Base-by-base conservation (phyloP, 352 stramenopile species). In the Phytopythium kandeliae region DNA sequence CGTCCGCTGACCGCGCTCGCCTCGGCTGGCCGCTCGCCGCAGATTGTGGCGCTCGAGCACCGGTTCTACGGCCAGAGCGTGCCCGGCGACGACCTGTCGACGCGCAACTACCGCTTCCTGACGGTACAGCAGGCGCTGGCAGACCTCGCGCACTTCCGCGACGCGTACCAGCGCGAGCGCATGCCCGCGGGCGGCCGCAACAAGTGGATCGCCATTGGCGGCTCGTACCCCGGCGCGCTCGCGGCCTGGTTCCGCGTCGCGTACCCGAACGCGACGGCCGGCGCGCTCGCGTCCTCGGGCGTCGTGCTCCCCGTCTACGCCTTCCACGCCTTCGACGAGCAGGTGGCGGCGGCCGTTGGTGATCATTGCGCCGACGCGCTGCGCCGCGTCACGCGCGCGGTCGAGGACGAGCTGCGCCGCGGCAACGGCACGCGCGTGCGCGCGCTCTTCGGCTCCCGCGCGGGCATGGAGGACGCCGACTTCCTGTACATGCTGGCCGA, bases 401-500 rank as follows among this genome's bases (percentile, higher is more conserved):
- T 94, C 41, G 82, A 94, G 38, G 60, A 64, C 15, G 66, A 83
- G 47, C 72, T 95, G 34, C 33, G 38, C 1, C 51, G 58, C 21
- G 67, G 64, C 26, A 88, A 85, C 41, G 69, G 55, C 31, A 84
- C 78, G 10, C 55, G 38, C 12, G 81, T 87, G 42, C 89, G 89
- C 50, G 56, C 33, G 22, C 54, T 94, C 12, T 69, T 96, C 28
- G 78, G 84, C 15, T 78, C 79, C 1, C 40, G 58, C 34, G 36
- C 82, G 26, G 66, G 58, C 12, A 59, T 95, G 28, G 63, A 48
- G 9, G 77, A 91, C 28, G 62, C 69, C 15, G 85, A 95, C 52
- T 96, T 96, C 58, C 91, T 91, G 63, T 96, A 96, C 67, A 96
- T 96, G 86, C 69, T 95, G 44, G 85, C 85, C 9, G 85, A 95